A percentile compares a stretch with the other conserved stretches of the same genome.
Evolutionary conservation across 495 filamentous ascomycete species (phyloP).

Genomic region (Lasiosphaeria hispida): DNA sequence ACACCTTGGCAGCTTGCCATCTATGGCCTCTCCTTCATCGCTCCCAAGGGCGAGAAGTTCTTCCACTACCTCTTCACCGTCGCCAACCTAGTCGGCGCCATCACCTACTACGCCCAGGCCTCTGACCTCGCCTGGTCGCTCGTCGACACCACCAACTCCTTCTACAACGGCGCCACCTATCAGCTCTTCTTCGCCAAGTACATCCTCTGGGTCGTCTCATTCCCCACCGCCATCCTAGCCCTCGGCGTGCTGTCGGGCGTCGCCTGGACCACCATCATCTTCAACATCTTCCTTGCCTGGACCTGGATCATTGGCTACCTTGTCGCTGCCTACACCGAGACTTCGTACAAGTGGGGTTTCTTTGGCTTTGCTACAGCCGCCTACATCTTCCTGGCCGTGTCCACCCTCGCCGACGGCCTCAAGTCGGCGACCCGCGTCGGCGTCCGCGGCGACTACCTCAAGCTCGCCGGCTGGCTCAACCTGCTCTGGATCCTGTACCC

Average conservation of each 20-base stretch:
- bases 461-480: conserved; percentile 42
- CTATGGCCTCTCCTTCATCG: conserved; percentile 37
- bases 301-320: conserved; percentile 47
- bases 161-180: conserved; percentile 27
- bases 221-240: conserved; percentile 39
- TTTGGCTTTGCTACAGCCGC: conserved; percentile 44
- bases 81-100: conserved; percentile 43
- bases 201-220: conserved; percentile 48
- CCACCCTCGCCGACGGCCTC: conserved; percentile 29
- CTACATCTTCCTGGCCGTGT: conserved; percentile 33
- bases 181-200: conserved; percentile 54
- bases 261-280: conserved; percentile 47
- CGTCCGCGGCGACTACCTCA: conserved; percentile 38
- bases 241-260: conserved; percentile 45
- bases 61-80: conserved; percentile 56
- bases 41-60: conserved; percentile 46
- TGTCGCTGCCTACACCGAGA: conserved; percentile 40
- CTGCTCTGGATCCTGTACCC: conserved; percentile 50
- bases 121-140: conserved; percentile 41
- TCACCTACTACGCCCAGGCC: conserved; percentile 46
- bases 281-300: conserved; percentile 43
- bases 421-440: conserved; percentile 36
- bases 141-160: conserved; percentile 31
- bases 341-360: conserved; percentile 54
- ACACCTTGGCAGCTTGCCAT: conserved; percentile 27